Conservation (phyloP, 2,329 filamentous ascomycete species). For the Emmonsiellopsis sp. region DNA sequence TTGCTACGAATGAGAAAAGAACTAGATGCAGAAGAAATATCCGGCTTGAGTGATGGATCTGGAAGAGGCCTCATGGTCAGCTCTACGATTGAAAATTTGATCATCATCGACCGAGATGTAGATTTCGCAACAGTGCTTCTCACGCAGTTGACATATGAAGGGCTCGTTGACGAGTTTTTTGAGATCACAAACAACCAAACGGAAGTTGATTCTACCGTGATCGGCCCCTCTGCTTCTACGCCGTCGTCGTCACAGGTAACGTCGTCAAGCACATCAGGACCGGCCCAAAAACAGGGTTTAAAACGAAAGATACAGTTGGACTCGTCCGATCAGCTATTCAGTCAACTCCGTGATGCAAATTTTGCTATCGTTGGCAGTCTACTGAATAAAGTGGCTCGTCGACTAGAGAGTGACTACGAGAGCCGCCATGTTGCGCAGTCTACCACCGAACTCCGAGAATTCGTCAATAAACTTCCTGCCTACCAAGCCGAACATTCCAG, state of each 20-base stretch:
- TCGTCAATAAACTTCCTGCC: constrained; percentile 84
- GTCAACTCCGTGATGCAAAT: constrained; percentile 80
- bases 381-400: constrained; percentile 81
- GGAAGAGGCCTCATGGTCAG: constrained; percentile 69
- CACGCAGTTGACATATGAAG: constrained; percentile 94
- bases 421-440: constrained; percentile 77
- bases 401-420: constrained; percentile 80
- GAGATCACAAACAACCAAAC: constrained; percentile 86
- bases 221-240: constrained; percentile 58
- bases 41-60: constrained; percentile 45
- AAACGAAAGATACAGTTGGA: constrained; percentile 87
- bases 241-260: constrained; percentile 46
- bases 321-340: constrained; percentile 79
- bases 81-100: constrained; percentile 76
- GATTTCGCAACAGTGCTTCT: constrained; percentile 87
- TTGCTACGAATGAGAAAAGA: constrained; percentile 88
- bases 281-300: constrained; percentile 48
- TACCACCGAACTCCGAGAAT: constrained; percentile 83
- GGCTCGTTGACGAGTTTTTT: constrained; percentile 87
- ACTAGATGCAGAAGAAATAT: constrained; percentile 66
- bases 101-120: constrained; percentile 90
- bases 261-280: constrained; percentile 41
- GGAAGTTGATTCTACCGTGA: constrained; percentile 82
- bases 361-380: constrained; percentile 87
- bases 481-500: constrained; percentile 92